Conservation (phyloP, 2,329 filamentous ascomycete species). For the Xylariaceae sp. region DNA sequence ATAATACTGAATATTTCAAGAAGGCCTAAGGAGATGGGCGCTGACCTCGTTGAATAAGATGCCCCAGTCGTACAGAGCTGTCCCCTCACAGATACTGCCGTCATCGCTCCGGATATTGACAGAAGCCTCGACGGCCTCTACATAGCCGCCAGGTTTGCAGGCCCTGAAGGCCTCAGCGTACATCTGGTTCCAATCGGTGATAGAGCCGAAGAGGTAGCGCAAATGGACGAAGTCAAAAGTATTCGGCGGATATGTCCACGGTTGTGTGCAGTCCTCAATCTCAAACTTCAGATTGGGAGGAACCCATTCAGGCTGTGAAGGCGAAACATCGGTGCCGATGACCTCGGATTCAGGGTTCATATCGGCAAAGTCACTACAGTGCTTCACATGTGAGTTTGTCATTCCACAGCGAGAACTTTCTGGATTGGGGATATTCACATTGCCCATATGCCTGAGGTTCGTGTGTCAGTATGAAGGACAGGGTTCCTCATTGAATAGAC, state of each 20-base stretch:
- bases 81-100: constrained; percentile 16
- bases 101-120: constrained; percentile 20
- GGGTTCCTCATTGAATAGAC: neutral
- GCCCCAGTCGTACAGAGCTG: constrained; percentile 24
- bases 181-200: constrained; percentile 49
- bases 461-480: constrained; percentile 5
- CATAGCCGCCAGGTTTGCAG: constrained; percentile 44
- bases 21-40: constrained; percentile 17
- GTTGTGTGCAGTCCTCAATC: constrained; percentile 56
- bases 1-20: no score
- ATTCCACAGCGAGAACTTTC: neutral
- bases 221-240: constrained; percentile 55
- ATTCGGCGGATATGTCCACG: constrained; percentile 37
- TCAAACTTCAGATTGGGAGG: constrained; percentile 60
- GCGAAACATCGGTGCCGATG: constrained; percentile 54
- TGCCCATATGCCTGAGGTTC: constrained; percentile 32
- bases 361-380: constrained; percentile 42
- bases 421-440: constrained; percentile 21
- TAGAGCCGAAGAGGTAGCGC: constrained; percentile 49
- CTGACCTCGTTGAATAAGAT: constrained; percentile 38
- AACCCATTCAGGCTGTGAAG: constrained; percentile 54
- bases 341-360: constrained; percentile 43
- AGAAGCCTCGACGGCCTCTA: constrained; percentile 15
- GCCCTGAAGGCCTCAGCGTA: constrained; percentile 46
- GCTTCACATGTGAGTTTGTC: neutral